These are phyloP conservation scores for Claviceps pusilla DNA, from an alignment of 2,329 filamentous ascomycete genomes.

Conservation along the genomic window DNA sequence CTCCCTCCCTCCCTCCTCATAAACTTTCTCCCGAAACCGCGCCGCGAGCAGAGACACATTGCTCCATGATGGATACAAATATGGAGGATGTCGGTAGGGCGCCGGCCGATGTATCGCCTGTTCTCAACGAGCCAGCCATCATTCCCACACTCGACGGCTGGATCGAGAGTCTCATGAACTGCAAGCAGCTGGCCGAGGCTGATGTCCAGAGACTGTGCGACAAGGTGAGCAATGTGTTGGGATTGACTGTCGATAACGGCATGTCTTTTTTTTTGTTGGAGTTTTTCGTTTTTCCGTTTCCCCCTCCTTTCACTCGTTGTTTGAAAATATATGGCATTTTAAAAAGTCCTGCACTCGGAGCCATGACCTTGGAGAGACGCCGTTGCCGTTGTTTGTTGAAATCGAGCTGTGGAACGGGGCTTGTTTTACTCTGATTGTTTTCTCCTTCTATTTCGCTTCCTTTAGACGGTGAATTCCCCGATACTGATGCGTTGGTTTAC, in stretches of 20 bases:
- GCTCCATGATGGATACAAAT: constrained; percentile 69
- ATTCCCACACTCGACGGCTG: constrained; percentile 91
- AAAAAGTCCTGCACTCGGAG: neutral
- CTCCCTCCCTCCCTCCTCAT: neutral
- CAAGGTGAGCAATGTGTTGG: constrained; percentile 48
- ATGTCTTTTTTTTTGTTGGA: neutral
- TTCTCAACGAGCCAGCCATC: constrained; percentile 64
- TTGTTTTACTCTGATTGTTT: neutral
- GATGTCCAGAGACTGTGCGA: constrained; percentile 96
- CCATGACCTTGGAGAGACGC: neutral
- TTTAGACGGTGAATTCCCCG: neutral
- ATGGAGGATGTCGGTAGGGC: constrained; percentile 96
- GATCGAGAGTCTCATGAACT: constrained; percentile 96
- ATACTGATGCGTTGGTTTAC: neutral
- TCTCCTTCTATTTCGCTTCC: neutral
- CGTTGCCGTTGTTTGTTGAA: neutral
- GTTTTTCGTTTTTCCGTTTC: neutral
- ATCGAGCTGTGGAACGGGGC: neutral
- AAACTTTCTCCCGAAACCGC: constrained; percentile 8
- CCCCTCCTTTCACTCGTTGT: neutral
- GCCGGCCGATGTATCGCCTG: constrained; percentile 61
- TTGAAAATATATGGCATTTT: neutral
- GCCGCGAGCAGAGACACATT: constrained; percentile 8
- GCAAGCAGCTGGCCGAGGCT: constrained; percentile 90
- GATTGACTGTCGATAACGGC: neutral